Evolutionary conservation across 176 grass and related monocot genomes (phyloP), one percentile per base, ranked within the genome.

Genomic region (Saccharum spontaneum): DNA sequence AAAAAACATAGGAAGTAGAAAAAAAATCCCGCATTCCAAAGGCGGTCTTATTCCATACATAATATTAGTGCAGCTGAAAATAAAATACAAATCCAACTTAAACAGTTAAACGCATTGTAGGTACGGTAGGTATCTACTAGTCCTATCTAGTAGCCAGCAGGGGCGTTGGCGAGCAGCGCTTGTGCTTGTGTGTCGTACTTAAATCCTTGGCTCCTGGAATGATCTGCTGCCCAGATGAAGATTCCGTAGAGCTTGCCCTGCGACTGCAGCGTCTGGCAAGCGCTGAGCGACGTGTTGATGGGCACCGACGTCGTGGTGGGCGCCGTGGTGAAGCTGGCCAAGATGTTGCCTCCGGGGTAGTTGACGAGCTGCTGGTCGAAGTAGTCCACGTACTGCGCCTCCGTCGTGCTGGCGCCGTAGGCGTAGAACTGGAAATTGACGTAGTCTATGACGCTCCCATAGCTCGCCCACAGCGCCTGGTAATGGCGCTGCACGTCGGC

Each of bases 381-480:
- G 75, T 74, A 65, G 72, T 20, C 7, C 3, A 95, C 83, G 7
- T 95, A 98, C 77, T 91, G 62, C 59, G 57, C 41, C 23, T 57
- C 85, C n/a, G 92, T 91, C 36, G 91, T 98, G 83, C 70, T 50
- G 1, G 82, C 22, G 8, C 13, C 45, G 33, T 95, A 98, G 0
- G 54, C 95, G 45, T 95, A 95, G 90, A 98, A 98, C 85, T 98
- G 91, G 93, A 93, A 98, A 87, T 98, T 95, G 44, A 93, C 52
- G 54, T 93, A 93, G 90, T 98, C 95, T 15, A 98, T 92, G 18
- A 65, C 93, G 17, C 44, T 3, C 0, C 60, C 77, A 22, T 93
- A 83, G 59, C 36, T 70, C 0, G 41, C 30, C 95, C 93, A 95
- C 15, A 98, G 73, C 0, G 93, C 89, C 63, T 79, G 31, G 82